A percentile compares a stretch with the other conserved stretches of the same genome.
These are phyloP conservation scores for Sporothrix schenckii DNA, from an alignment of 2,329 filamentous ascomycete species.

Conservation along the genomic window DNA sequence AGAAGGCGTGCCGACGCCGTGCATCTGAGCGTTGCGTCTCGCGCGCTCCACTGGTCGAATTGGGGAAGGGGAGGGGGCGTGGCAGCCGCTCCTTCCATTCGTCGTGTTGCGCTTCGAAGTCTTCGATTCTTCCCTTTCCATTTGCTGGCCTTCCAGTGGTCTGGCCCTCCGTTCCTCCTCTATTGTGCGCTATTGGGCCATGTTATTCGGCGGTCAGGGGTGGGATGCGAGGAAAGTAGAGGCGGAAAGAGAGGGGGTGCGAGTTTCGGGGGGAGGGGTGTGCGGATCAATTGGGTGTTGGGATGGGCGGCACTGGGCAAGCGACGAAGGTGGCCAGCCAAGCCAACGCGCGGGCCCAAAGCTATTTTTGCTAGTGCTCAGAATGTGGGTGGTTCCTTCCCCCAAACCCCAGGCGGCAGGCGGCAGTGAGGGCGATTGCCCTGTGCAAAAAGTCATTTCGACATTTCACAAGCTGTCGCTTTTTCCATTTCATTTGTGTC, in stretches of 20 bases:
- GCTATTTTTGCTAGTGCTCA: slow-evolving; percentile 28
- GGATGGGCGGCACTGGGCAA: slow-evolving; percentile 29
- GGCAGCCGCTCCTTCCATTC: slow-evolving; percentile 14
- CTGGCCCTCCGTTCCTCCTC: slow-evolving; percentile 4
- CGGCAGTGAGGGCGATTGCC: slow-evolving; percentile 3
- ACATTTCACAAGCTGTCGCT: neutral
- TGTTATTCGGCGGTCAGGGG: slow-evolving; percentile 22
- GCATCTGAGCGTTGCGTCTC: slow-evolving; percentile 30
- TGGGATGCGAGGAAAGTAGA: slow-evolving; percentile 1
- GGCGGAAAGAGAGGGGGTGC: slow-evolving; percentile 7
- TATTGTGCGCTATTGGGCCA: neutral
- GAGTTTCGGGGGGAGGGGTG: slow-evolving; percentile 9
- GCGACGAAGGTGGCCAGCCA: slow-evolving; percentile 8
- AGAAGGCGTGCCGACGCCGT: slow-evolving; percentile 32
- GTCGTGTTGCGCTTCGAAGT: slow-evolving; percentile 19
- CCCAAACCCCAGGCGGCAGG: slow-evolving; percentile 16
- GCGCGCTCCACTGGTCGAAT: slow-evolving; percentile 28
- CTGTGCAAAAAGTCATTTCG: neutral
- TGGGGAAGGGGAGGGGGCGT: slow-evolving; percentile 11
- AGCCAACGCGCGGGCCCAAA: neutral
- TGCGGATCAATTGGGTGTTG: slow-evolving; percentile 7
- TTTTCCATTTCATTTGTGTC: neutral
- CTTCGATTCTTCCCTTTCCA: neutral
- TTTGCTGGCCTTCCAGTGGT: neutral
- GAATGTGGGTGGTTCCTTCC: neutral